Conservation (phyloP, 1,284 basidiomycete species). For the Naganishia sp. region DNA sequence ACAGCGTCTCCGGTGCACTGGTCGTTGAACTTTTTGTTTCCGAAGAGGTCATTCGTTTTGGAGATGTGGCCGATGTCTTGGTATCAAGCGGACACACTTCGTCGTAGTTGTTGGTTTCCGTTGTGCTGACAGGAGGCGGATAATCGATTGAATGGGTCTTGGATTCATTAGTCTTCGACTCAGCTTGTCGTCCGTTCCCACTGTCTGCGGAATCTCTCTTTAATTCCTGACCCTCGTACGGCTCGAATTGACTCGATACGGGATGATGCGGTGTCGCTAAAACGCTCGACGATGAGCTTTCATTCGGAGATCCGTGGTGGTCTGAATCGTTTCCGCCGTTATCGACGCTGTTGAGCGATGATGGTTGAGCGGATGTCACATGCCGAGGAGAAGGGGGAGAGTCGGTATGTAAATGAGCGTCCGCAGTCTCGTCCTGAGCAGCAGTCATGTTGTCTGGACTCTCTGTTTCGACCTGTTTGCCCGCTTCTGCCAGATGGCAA, state of each 20-base stretch:
- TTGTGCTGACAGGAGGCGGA: too few relatives aligned
- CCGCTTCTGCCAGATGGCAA: too few relatives aligned
- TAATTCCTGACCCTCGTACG: neutral
- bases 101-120: neutral
- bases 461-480: too few relatives aligned
- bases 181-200: neutral
- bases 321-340: neutral
- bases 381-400: neutral
- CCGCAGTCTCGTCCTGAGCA: too few relatives aligned
- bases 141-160: neutral
- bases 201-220: conserved; percentile 1
- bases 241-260: neutral
- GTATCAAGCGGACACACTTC: conserved; percentile 8
- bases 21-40: neutral
- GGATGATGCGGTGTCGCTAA: conserved; percentile 11
- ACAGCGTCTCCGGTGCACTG: neutral
- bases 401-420: neutral
- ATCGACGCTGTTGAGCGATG: neutral
- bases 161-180: neutral
- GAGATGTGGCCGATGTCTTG: neutral
- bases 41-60: neutral
- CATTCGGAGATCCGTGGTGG: neutral
- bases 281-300: conserved; percentile 12
- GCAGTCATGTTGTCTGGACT: too few relatives aligned
- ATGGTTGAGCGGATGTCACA: neutral